Evolutionary conservation across 371 early-diverging fungal species (phyloP), one percentile per base, ranked within the genome.

Genomic region (Apophysomyces elegans): DNA sequence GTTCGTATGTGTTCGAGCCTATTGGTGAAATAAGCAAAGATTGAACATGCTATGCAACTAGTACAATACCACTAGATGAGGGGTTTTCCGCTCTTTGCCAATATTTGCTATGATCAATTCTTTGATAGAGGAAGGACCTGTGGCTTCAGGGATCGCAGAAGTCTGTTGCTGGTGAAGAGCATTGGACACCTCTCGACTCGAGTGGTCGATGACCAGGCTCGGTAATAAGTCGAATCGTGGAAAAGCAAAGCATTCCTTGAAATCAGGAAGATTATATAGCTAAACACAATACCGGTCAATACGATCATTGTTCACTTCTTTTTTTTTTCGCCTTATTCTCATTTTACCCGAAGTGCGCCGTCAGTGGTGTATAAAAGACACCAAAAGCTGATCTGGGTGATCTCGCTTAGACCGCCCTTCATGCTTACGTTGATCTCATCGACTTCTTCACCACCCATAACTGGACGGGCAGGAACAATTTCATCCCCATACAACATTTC

Each of bases 81-180:
- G 86, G 41, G 84, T 81, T 43, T 84, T 83, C 41, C 77, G 71
- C 14, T 84, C 73, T 37, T 72, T 70, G 43, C 93, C 93, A 66
- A 95, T 77, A 59, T 86, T 81, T 7, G 87, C 81, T 72, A 92
- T 76, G 37, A 88, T 45, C 54, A 95, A 82, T 66, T 94, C 94
- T 57, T 87, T 82, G 18, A 92, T 81, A 16, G 86, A 81, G 12
- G 71, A 73, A 2, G 76, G 74, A 43, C 75, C 73, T 9, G 69
- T 64, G 16, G 79, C 61, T 56, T 74, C 81, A 56, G 37, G 58
- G 4, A 37, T 43, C 7, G 58, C n/a, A 4, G 58, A 16, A 39
- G 45, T 50, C 36, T 65, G 18, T 7, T n/a, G 37, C n/a, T 57
- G 13, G 43, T 57, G 43, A 18, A 41, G 36, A n/a, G 61, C 18